Evolutionary conservation across 257 asterid species (phyloP).

Genomic region (Anisodus tanguticus): DNA sequence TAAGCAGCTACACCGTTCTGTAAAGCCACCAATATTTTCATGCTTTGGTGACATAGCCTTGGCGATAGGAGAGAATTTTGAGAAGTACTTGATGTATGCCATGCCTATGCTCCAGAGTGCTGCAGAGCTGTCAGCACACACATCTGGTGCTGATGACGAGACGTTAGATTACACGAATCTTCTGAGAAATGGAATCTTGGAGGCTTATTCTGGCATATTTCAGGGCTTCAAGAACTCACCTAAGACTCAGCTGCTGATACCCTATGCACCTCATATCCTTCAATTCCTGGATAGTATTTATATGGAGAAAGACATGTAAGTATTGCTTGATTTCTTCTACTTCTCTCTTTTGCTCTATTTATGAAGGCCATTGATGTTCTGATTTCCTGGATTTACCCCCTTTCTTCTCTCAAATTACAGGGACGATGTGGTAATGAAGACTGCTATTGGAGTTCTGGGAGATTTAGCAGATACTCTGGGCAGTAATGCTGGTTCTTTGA

Average conservation of each 20-base stretch:
- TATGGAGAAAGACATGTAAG: slow-evolving; percentile 79
- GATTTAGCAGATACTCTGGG: slow-evolving; percentile 92
- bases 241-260: slow-evolving; percentile 68
- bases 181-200: slow-evolving; percentile 72
- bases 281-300: slow-evolving; percentile 79
- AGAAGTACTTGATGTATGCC: slow-evolving; percentile 77
- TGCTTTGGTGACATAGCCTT: slow-evolving; percentile 88
- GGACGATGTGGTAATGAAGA: slow-evolving; percentile 89
- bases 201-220: slow-evolving; percentile 84
- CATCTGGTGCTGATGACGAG: slow-evolving; percentile 72
- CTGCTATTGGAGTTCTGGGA: slow-evolving; percentile 88
- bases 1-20: slow-evolving; percentile 79
- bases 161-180: slow-evolving; percentile 71
- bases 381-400: not conserved
- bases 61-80: slow-evolving; percentile 79
- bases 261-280: slow-evolving; percentile 74
- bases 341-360: not conserved
- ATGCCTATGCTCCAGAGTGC: slow-evolving; percentile 94
- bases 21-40: slow-evolving; percentile 82
- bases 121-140: slow-evolving; percentile 72
- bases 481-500: slow-evolving; percentile 76
- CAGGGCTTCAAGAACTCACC: slow-evolving; percentile 85
- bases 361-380: not conserved
- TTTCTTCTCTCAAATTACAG: slow-evolving; percentile 43
- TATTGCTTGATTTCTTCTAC: slow-evolving; percentile 17